These are phyloP conservation scores for Trametes sp. DNA, from an alignment of 1,284 basidiomycete genomes.

Conservation along the genomic window DNA sequence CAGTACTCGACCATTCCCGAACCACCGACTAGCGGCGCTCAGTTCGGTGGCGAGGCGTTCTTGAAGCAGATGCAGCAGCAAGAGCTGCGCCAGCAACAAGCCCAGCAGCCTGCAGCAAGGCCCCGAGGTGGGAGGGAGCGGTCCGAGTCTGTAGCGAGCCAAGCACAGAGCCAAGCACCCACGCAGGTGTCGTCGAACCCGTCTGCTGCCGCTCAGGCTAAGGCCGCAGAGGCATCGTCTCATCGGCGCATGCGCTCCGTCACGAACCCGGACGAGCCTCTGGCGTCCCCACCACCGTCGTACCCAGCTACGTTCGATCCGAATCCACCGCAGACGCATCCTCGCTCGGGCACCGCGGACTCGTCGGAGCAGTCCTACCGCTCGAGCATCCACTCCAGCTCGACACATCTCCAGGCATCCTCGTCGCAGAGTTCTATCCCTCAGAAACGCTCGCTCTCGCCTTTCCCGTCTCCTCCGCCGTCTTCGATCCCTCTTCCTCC, in stretches of 20 bases:
- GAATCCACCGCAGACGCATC: background rate
- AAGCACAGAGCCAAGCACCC: slow-evolving; percentile 5
- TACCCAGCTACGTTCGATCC: slow-evolving; percentile 25
- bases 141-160: slow-evolving; percentile 16
- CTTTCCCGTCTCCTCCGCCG: slow-evolving; percentile 34
- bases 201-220: slow-evolving; percentile 22
- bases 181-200: slow-evolving; percentile 6
- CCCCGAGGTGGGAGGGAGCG: slow-evolving; percentile 8
- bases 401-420: slow-evolving; percentile 23
- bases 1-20: slow-evolving; percentile 31
- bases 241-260: slow-evolving; percentile 29
- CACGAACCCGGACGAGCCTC: slow-evolving; percentile 29
- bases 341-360: slow-evolving; percentile 12
- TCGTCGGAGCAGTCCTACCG: slow-evolving; percentile 24
- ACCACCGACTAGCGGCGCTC: slow-evolving; percentile 27
- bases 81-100: background rate
- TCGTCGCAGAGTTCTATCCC: slow-evolving; percentile 29
- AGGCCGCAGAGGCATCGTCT: slow-evolving; percentile 27
- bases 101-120: background rate
- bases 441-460: slow-evolving; percentile 30
- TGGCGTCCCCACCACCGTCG: slow-evolving; percentile 30
- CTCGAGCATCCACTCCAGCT: slow-evolving; percentile 23
- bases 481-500: slow-evolving; percentile 30
- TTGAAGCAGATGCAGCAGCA: slow-evolving; percentile 20
- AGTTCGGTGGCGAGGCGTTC: slow-evolving; percentile 17